Evolutionary conservation across 2,329 filamentous ascomycete genomes (phyloP), one percentile per base, ranked within the genome.

Genomic region (Hortaea sp.): DNA sequence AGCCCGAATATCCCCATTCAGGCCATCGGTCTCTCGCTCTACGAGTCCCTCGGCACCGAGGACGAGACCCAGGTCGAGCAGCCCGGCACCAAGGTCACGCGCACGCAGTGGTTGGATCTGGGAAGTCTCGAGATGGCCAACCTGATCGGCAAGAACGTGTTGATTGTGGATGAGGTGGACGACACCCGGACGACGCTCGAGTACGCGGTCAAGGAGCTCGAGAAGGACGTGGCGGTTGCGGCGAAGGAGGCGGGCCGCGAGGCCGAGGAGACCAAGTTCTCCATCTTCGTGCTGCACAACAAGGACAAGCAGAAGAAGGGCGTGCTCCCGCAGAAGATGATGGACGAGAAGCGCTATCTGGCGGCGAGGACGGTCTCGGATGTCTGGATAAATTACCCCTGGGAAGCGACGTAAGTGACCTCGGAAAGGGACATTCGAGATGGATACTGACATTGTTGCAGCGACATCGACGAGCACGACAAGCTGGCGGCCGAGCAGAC

Each of bases 241-340:
- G 79, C 86, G 55, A 75, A 82, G 68, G 79, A 83, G 63, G 70
- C 88, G 41, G 87, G 87, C 7, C 71, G 77, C 32, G 72, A 77
- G 50, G 74, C 70, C 49, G 79, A 84, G 69, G 82, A 82, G 75
- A 95, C 92, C 0, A 80, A 86, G 59, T 97, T 98, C 63, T 84
- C 80, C 65, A 85, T 98, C 63, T 98, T 98, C 67, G 92, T 98
- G 47, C 76, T 98, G 61, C 92, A 98, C 70, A 98, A 98, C 77
- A 98, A 98, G 80, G 81, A 95, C 69, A 97, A 98, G 78, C 54
- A 72, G 46, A 98, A 98, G 82, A 95, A 95, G 77, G 92, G 92
- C 45, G 70, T 70, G 13, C 75, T 98, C 47, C 89, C 92, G 7
- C 62, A 78, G 13, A 81, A 88, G 34, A 88, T 97, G 78, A 74